Evolutionary conservation across 257 asterid species (phyloP), one percentile per base, ranked within the genome.

Genomic region (Apocynum venetum): DNA sequence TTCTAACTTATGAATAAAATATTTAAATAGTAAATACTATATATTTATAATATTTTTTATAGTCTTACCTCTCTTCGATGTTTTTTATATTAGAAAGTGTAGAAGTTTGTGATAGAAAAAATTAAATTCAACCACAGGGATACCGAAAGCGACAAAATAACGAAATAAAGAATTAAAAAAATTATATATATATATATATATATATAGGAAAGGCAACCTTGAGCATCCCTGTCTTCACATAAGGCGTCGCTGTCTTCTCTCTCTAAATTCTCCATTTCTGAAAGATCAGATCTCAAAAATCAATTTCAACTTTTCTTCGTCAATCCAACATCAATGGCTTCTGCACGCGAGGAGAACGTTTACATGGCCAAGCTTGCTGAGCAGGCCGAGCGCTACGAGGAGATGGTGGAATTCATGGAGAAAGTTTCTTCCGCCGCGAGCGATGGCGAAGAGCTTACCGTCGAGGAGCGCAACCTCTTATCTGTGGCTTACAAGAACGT

Each of bases 331-430:
- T 1, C 77, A 57, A 83, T 83, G 86, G 82, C 86, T 43, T 76
- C 86, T 5, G 47, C 80, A 25, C 84, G 84, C 38, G 86, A 83
- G 69, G 84, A 83, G 72, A 79, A 60, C 55, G 80, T 83, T 0
- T 80, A 72, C 82, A 77, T 76, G 86, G 86, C 86, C 35, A 83
- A 83, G 25, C 84, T 83, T 1, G 86, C 86, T 44, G 86, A 83
- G 75, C 84, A 83, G 72, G 84, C 82, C 25, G 86, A 83, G 73
- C 83, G 86, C 35, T 83, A 79, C 66, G 84, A 76, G 36, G 84
- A 83, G 49, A 83, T 83, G 86, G 84, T 83, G 43, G 84, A 80
- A 47, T 83, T 83, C 82, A 83, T 83, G 86, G 83, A 83, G 75
- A 76, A 79, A 25, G 86, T 80, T 40, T 76, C 82, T 48, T 70